Base-by-base conservation (phyloP, 257 asterid genomes). In the Solanum phureja region DNA sequence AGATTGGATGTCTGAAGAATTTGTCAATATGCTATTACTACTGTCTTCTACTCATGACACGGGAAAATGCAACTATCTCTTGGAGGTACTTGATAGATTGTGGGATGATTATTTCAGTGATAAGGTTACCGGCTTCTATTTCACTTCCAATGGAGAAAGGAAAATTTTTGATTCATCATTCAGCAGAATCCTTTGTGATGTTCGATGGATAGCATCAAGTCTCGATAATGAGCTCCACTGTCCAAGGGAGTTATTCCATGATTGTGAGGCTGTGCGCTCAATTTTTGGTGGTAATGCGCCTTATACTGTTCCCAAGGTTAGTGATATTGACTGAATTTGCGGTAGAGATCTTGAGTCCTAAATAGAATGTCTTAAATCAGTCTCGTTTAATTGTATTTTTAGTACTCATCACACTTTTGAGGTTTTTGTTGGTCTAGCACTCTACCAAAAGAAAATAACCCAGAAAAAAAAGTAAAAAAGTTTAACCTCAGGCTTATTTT, bases 1-100 rank as follows among this genome's bases (percentile, higher is more conserved):
- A 90, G 91, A 94, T 92, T 97, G 98, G 98, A 95, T 92, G 89
- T 97, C 99, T 60, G 86, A 83, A 60, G 99, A 97, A 93, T 92
- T 95, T 91, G 88, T 84, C 86, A 71, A 88, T 84, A 87, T 97
- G 88, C 87, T 97, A 66, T 92, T 97, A 82, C 89, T 75, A 66
- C 81, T 97, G 35, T 92, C 95, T 71, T 90, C 94, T 46, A 86
- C 87, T 69, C 91, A 86, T 85, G 95, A 94, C 91, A 85, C 86
- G 87, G 93, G 92, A 49, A 95, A 93, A 92, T 93, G 95, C 88
- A 93, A 88, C 86, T 88, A 89, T 91, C 91, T 97, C 87, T 87
- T 97, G 93, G 99, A 95, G 91, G 91, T 97, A 90, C 96, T 97
- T 87, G 98, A 95, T 94, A 91, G 84, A 62, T 66, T 95, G 81